Evolutionary conservation across 805 yeast species (phyloP), one percentile per base, ranked within the genome.

Genomic region (Lachancea lanzarotensis): DNA sequence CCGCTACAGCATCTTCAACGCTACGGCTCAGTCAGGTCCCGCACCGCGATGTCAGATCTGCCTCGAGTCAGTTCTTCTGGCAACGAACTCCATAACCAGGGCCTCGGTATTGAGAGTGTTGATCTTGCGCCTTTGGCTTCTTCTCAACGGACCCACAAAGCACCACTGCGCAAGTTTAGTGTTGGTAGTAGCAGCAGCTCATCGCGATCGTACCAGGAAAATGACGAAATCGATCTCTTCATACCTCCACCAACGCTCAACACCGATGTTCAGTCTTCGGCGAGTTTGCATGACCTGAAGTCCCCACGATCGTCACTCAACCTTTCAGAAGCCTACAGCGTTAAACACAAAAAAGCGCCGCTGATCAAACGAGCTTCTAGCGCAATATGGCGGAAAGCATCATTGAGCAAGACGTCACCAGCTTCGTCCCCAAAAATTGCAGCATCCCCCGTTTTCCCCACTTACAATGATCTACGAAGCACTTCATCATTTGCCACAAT

Each of bases 321-420:
- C 20, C 31, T 22, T 25, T 16, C 45, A 19, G 37, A 42, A 19
- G 47, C 46, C 9, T 22, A 42, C 15, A 45, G 47, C 35, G 19
- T 40, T 11, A 34, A 35, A 12, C 17, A 40, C 20, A 54, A 54
- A 42, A 57, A 51, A 38, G 38, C 52, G 6, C 64, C 64, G 9
- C 45, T 63, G 22, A 42, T 63, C 13, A 56, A 57, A 40, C 56
- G 66, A 40, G 66, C 66, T 0, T 63, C 67, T 0, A 59, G 60
- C 40, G 57, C 61, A 2, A 45, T 63, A 19, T 39, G 61, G 22
- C 50, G 63, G 30, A 63, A 59, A 40, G 50, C 57, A 2, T 60
- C 67, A 3, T 29, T 55, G 19, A 25, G 36, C 20, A 38, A 29
- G 20, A 20, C 35, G n/a, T 15, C 39, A 12, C 25, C 25, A 22